These are phyloP conservation scores for Cadophora malorum DNA, from an alignment of 2,329 filamentous ascomycete genomes.

Conservation along the genomic window DNA sequence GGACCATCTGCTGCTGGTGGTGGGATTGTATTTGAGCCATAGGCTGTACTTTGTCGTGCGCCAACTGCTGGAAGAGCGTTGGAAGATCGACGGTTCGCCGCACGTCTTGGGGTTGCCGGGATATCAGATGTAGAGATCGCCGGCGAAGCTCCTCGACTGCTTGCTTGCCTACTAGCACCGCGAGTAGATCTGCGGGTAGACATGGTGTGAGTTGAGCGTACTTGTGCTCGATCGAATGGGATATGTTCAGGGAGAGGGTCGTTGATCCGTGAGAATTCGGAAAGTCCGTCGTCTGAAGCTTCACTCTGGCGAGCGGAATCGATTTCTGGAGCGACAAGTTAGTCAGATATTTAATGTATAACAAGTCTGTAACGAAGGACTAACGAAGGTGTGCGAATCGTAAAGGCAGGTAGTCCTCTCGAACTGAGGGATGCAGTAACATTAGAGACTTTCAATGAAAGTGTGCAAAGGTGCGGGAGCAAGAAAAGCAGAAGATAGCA, in stretches of 20 bases:
- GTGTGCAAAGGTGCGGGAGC: slow-evolving; percentile 1
- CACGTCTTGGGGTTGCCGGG: slow-evolving; percentile 30
- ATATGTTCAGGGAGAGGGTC: neutral
- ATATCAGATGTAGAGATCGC: slow-evolving; percentile 32
- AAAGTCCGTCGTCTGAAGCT: slow-evolving; percentile 11
- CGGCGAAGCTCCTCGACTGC: slow-evolving; percentile 33
- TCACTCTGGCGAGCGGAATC: slow-evolving; percentile 6
- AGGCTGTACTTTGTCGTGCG: slow-evolving; percentile 38
- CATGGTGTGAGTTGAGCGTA: slow-evolving; percentile 31
- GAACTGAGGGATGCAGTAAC: neutral
- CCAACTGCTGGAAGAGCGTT: slow-evolving; percentile 35
- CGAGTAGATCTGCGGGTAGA: slow-evolving; percentile 39
- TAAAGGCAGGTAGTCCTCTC: neutral
- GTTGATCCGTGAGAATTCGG: slow-evolving; percentile 6
- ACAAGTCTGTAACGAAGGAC: neutral
- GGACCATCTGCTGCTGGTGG: slow-evolving; percentile 29
- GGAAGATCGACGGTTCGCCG: slow-evolving; percentile 26
- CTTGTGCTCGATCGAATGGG: neutral
- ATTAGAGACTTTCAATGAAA: neutral
- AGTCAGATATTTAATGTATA: neutral
- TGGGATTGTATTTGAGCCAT: slow-evolving; percentile 40
- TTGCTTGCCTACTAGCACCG: slow-evolving; percentile 36
- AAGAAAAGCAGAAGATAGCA: slow-evolving; percentile 1
- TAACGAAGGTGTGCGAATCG: slow-evolving; percentile 1
- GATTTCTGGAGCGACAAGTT: slow-evolving; percentile 6